Percentiles rank a stretch among this genome's conserved stretches.
phyloP scores from a whole-genome alignment of 2,329 filamentous ascomycete species.

The Hymenoscyphus infarciens region DNA sequence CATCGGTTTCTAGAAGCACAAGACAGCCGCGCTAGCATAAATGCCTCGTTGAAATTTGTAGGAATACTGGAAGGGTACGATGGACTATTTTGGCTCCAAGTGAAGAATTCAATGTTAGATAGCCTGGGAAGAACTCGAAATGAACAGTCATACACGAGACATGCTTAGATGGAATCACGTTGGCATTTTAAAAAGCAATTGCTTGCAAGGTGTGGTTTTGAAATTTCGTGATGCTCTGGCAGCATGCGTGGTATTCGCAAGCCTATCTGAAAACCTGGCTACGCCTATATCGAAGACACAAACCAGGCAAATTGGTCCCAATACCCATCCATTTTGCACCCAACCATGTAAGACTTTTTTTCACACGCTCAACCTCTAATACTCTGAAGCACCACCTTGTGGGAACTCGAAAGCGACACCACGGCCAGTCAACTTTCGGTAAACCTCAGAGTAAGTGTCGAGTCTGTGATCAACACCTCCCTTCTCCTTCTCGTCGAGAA shows the following conservation, averaged over 20 bases:
- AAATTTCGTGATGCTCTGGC: conserved; percentile 16
- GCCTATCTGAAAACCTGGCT: conserved; percentile 28
- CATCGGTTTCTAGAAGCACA: no score
- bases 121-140: not conserved
- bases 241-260: conserved; percentile 27
- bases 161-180: not conserved
- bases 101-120: no score
- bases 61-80: no score
- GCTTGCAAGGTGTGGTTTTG: conserved; percentile 9
- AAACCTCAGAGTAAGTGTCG: conserved; percentile 99
- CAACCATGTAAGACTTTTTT: conserved; percentile 20
- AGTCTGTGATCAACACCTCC: conserved; percentile 99
- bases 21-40: no score
- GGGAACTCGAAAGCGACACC: conserved; percentile 98
- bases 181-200: not conserved
- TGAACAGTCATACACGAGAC: not conserved
- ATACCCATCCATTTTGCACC: conserved; percentile 30
- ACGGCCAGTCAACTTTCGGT: conserved; percentile 96
- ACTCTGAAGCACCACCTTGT: conserved; percentile 73
- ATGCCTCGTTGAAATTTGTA: no score
- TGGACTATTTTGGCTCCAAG: no score
- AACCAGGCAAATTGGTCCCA: conserved; percentile 9
- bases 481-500: conserved; percentile 99
- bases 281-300: conserved; percentile 26
- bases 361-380: conserved; percentile 53